phyloP scores from a whole-genome alignment of 2,329 filamentous ascomycete genomes.

The Clonostachys solani region DNA sequence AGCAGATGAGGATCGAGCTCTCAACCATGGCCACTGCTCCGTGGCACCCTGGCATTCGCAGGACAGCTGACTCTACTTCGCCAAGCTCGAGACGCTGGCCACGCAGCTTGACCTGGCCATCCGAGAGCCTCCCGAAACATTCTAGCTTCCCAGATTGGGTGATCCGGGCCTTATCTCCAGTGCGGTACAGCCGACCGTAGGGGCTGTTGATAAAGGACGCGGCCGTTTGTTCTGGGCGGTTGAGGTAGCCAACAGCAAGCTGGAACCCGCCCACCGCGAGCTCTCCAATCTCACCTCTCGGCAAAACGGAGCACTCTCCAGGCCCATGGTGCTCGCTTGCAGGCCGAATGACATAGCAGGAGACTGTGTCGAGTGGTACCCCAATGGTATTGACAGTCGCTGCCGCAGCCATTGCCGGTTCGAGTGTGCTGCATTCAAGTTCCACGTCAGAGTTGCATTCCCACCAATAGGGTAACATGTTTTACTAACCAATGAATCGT shows the following conservation, averaged over 20 bases:
- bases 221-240: conserved; percentile 70
- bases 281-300: conserved; percentile 68
- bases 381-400: conserved; percentile 69
- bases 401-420: conserved; percentile 52
- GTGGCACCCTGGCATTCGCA: conserved; percentile 58
- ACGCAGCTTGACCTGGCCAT: conserved; percentile 81
- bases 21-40: conserved; percentile 65
- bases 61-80: conserved; percentile 68
- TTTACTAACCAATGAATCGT: conserved; percentile 70
- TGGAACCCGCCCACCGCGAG: conserved; percentile 78
- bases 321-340: conserved; percentile 14
- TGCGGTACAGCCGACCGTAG: conserved; percentile 73
- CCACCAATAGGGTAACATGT: not conserved
- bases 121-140: conserved; percentile 74
- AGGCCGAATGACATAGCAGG: conserved; percentile 64
- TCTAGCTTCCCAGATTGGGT: conserved; percentile 67
- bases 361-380: conserved; percentile 74
- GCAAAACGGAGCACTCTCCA: conserved; percentile 46
- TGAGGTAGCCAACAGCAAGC: conserved; percentile 76
- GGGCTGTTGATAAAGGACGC: conserved; percentile 65
- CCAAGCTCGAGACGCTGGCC: conserved; percentile 81
- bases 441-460: not conserved
- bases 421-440: conserved; percentile 54
- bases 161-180: conserved; percentile 77
- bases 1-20: conserved; percentile 66